Evolutionary conservation across 2,329 filamentous ascomycete genomes (phyloP).

Genomic region (Cadophora sp.): DNA sequence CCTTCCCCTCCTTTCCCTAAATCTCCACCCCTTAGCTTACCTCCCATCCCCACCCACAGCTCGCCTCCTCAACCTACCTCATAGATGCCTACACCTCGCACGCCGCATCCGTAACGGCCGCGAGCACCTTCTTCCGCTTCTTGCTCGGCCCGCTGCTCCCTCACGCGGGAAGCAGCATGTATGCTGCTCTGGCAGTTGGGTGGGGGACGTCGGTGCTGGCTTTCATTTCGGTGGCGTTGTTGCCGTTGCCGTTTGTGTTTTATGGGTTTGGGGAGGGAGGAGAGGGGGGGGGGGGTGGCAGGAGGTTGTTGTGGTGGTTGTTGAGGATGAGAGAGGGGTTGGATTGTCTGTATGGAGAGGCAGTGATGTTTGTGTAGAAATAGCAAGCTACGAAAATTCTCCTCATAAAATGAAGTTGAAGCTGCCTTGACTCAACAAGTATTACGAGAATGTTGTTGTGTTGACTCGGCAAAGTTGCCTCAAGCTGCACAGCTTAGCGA

Average conservation of each 20-base stretch:
- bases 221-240: slow-evolving; percentile 53
- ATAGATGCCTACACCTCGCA: slow-evolving; percentile 48
- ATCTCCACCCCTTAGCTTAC: not conserved
- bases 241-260: not conserved
- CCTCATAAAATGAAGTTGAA: not conserved
- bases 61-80: slow-evolving; percentile 52
- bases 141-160: slow-evolving; percentile 57
- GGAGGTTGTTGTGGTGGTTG: not conserved
- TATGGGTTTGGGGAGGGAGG: not conserved
- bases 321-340: too few relatives aligned
- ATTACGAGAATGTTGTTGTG: not conserved
- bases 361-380: too few relatives aligned
- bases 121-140: slow-evolving; percentile 46
- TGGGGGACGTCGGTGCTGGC: slow-evolving; percentile 56
- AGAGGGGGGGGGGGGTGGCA: not conserved
- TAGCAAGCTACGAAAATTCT: not conserved
- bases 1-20: not conserved
- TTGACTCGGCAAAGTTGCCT: not conserved
- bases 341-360: too few relatives aligned
- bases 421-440: not conserved
- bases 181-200: slow-evolving; percentile 47
- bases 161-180: slow-evolving; percentile 54
- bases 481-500: not conserved
- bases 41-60: slow-evolving; percentile 36
- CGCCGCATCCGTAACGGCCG: slow-evolving; percentile 59